Conservation (phyloP, 192 early-diverging fungal species). For the Lunasporangiospora selenospora region DNA sequence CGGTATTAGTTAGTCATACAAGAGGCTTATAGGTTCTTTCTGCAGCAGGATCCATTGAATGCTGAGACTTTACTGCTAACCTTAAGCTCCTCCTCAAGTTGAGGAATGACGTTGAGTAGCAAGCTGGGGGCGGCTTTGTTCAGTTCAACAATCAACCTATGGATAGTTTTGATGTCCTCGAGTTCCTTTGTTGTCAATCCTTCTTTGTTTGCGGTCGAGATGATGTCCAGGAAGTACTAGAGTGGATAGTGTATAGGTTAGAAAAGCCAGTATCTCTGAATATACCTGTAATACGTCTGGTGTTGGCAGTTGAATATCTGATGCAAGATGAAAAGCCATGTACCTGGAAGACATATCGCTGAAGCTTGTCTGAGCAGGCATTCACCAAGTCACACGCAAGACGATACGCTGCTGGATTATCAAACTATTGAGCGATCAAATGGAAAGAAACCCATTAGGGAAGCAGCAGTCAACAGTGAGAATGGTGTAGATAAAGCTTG, state of each 20-base stretch:
- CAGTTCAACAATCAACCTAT: conserved; percentile 84
- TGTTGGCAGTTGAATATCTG: too few species aligned
- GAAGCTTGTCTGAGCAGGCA: conserved; percentile 76
- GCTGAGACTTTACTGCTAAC: too few species aligned
- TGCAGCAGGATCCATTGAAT: too few species aligned
- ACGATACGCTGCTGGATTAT: conserved; percentile 70
- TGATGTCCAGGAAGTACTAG: conserved; percentile 88
- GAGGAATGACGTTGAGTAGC: conserved; percentile 90
- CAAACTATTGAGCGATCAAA: conserved; percentile 46
- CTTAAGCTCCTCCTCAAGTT: conserved; percentile 91
- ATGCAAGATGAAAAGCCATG: neutral
- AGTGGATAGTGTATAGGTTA: neutral
- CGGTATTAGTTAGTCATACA: too few species aligned
- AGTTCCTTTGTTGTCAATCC: conserved; percentile 54
- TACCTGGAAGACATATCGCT: conserved; percentile 90
- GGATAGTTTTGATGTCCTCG: conserved; percentile 69
- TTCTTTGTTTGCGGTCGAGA: conserved; percentile 60
- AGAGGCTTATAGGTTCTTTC: too few species aligned
- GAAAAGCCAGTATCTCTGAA: conserved; percentile 10
- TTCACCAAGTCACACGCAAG: conserved; percentile 87
- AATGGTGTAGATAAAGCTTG: neutral
- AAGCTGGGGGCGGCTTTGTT: conserved; percentile 76
- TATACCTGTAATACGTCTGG: conserved; percentile 1
- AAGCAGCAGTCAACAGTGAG: too few species aligned
- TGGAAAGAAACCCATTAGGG: too few species aligned